Evolutionary conservation across 306 rosid species (phyloP).

Genomic region (Canavalia gladiata): DNA sequence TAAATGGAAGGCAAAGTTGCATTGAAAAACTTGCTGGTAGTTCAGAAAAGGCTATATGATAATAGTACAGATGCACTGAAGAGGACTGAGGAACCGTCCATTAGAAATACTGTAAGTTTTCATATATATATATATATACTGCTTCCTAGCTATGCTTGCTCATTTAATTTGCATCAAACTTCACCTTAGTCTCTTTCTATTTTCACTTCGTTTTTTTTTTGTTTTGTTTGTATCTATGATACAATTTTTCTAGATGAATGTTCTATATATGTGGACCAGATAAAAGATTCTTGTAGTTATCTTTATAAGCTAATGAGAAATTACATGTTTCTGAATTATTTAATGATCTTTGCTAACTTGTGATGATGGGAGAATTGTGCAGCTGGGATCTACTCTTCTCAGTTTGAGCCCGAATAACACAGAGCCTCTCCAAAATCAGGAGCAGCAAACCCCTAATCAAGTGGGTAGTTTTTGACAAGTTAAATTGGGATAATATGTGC

Average conservation of each 20-base stretch:
- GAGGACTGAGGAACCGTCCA: constrained; percentile 29
- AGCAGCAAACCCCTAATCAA: constrained; percentile 27
- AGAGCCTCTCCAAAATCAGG: constrained; percentile 39
- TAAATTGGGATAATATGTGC: not conserved
- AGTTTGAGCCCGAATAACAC: constrained; percentile 44
- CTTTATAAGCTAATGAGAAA: not conserved
- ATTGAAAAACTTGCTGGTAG: constrained; percentile 39
- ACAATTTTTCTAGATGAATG: not conserved
- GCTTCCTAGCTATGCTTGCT: not conserved
- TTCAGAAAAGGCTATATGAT: constrained; percentile 40
- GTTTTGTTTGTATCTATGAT: not conserved
- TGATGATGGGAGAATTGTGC: constrained; percentile 14
- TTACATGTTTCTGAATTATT: not conserved
- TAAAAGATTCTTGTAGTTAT: not conserved
- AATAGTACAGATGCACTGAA: constrained; percentile 23
- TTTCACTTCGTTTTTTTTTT: not conserved
- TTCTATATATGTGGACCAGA: not conserved
- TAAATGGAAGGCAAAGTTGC: constrained; percentile 52
- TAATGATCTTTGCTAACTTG: not conserved
- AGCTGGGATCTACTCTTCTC: constrained; percentile 48
- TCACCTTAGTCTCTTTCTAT: not conserved
- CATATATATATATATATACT: not conserved
- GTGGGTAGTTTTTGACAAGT: constrained; percentile 36
- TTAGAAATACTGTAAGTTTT: constrained; percentile 45
- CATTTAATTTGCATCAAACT: not conserved